Evolutionary conservation across 2,329 filamentous ascomycete genomes (phyloP).

Genomic region (Ceratocystis eucalypticola): DNA sequence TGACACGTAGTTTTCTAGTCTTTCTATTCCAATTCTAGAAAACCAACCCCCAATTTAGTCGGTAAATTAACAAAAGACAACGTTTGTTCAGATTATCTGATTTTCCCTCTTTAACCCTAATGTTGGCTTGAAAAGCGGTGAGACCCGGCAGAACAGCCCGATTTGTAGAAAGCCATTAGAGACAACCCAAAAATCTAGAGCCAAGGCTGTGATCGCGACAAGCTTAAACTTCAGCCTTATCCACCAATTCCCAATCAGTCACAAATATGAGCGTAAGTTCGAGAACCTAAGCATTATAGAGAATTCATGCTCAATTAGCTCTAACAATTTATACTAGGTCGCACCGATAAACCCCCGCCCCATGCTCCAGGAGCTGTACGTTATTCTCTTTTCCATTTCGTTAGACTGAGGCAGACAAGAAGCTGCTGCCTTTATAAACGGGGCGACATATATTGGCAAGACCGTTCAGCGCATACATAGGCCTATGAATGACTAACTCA

Average conservation of each 20-base stretch:
- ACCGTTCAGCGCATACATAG: constrained; percentile 9
- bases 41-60: not conserved
- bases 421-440: not conserved
- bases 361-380: constrained; percentile 83
- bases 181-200: constrained; percentile 12
- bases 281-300: not conserved
- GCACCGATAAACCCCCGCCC: constrained; percentile 93
- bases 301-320: not conserved
- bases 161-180: not conserved
- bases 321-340: constrained; percentile 34
- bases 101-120: constrained; percentile 14
- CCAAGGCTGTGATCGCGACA: constrained; percentile 15
- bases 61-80: not conserved
- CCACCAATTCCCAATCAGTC: constrained; percentile 5
- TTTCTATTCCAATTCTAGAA: not conserved
- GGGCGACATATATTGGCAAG: not conserved
- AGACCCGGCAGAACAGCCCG: constrained; percentile 11
- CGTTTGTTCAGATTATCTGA: not conserved
- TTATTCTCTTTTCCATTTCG: constrained; percentile 22
- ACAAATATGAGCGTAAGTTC: constrained; percentile 18
- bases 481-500: not conserved
- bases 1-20: not conserved
- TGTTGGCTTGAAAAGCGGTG: constrained; percentile 6
- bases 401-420: not conserved
- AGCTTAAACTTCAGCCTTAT: constrained; percentile 10